These are phyloP conservation scores for Wolfiporia cocos DNA, from an alignment of 1,284 basidiomycete genomes.

Conservation along the genomic window DNA sequence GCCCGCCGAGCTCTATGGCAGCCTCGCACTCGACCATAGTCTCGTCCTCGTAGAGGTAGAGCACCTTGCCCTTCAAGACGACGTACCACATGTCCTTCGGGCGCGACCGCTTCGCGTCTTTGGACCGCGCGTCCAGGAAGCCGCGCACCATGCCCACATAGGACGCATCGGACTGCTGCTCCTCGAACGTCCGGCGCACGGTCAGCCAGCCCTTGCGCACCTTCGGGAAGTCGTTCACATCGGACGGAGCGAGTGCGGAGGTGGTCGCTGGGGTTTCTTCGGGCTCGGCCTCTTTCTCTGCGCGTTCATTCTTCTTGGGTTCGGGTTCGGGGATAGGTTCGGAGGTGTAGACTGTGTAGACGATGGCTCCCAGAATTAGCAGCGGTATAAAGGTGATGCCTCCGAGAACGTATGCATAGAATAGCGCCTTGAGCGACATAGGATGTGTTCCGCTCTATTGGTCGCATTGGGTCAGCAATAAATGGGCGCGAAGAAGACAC, in stretches of 20 bases:
- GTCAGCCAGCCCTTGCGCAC: conserved; percentile 82
- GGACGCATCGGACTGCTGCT: conserved; percentile 49
- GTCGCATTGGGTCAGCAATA: neutral
- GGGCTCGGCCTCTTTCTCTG: conserved; percentile 3
- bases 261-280: conserved; percentile 20
- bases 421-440: conserved; percentile 60
- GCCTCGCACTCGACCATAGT: conserved; percentile 82
- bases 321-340: conserved; percentile 59
- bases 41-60: conserved; percentile 92
- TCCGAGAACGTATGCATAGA: conserved; percentile 83
- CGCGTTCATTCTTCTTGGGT: conserved; percentile 22
- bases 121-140: conserved; percentile 70
- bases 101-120: conserved; percentile 70
- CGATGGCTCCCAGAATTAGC: conserved; percentile 48
- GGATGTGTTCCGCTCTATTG: neutral
- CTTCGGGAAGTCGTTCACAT: conserved; percentile 54
- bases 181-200: conserved; percentile 76
- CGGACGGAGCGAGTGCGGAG: conserved; percentile 21
- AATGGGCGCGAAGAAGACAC: too few species aligned
- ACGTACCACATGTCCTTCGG: conserved; percentile 89
- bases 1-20: conserved; percentile 73
- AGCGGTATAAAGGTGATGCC: conserved; percentile 84
- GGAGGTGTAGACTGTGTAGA: conserved; percentile 69
- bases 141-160: conserved; percentile 68
- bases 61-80: conserved; percentile 80